Evolutionary conservation across 306 rosid species (phyloP), one percentile per base, ranked within the genome.

Genomic region (Cucurbita argyrosperma): DNA sequence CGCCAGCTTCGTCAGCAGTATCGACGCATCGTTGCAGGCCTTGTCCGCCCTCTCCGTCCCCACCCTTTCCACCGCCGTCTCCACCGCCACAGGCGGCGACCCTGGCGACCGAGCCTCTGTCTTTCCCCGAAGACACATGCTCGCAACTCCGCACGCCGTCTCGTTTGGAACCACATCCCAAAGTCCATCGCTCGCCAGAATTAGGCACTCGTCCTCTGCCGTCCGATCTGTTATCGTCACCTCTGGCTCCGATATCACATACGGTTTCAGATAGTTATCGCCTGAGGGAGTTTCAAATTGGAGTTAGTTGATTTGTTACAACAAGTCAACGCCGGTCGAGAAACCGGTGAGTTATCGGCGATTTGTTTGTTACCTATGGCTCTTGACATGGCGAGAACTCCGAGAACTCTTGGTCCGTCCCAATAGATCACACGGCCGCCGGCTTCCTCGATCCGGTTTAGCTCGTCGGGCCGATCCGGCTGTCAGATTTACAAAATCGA

Each of bases 391-490:
- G 90, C 90, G 4, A 88, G 84, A 23, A 88, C 86, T 76, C 93
- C 93, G 53, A 84, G 85, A 42, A 88, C 90, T 69, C 93, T 80
- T 6, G 93, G 80, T 40, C 90, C 87, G 12, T 81, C 90, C 88
- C 90, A 86, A 76, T 81, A 86, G 21, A 88, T 88, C 43, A 88
- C 87, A 76, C 88, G 83, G 11, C 93, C 93, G 8, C 93, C 90
- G 3, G 85, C 87, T 13, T 49, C 83, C 37, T 84, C 77, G 76
- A 88, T 88, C 80, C 90, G 85, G 3, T 21, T 74, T 70, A 84
- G 78, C 76, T 88, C 88, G 67, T 88, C 93, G 1, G 90, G 88
- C 21, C 88, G 93, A 67, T 88, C 93, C 77, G 93, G 93, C 93
- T 88, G 87, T 54, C 4, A 11, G 64, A 56, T 47, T 43, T 11